Evolutionary conservation across 768 basidiomycete species (phyloP), one percentile per base, ranked within the genome.

Genomic region (Sarcodon aspratus): DNA sequence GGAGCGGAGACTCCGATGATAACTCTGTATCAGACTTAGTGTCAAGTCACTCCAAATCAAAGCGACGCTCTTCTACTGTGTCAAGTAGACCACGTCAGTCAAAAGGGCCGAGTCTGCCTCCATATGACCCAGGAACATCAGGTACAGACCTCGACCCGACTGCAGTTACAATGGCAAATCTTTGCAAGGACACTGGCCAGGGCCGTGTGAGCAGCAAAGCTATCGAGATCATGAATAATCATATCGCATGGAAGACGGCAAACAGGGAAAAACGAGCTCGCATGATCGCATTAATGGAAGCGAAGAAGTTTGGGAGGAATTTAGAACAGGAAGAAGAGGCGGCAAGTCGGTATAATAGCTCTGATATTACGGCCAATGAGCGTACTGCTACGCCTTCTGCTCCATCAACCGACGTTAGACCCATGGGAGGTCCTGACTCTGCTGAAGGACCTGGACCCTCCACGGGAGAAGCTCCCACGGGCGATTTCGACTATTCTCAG

Each of bases 71-170:
- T 31, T 46, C 51, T 17, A 46, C 54, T 7, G 46, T 48, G 33
- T 42, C 60, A 2, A 67, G 71, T 43, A 74, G 69, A 56, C 59
- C 62, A 18, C 61, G 61, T 27, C 21, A 27, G 21, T 63, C 46
- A 6, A 68, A 75, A 15, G 70, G 67, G 35, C 72, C 75, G 2
- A 74, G 77, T 7, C 65, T 74, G 7, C 78, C 79, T 12, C 71
- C 68, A 0, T 82, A 76, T 52, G 78, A 81, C 59, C 67, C 73
- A 21, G 68, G 72, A 47, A 78, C 76, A 0, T 80, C 83, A 5
- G 85, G 85, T 17, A 85, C 85, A 58, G 80, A 84, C 33, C 65
- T 90, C 44, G 87, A 90, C 54, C 87, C 87, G n/a, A 89, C 86
- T 0, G 68, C 76, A 7, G 68, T 85, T n/a, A 89, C 86, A 6